Evolutionary conservation across 192 early-diverging fungal genomes (phyloP).

Genomic region (Piromyces sp.): DNA sequence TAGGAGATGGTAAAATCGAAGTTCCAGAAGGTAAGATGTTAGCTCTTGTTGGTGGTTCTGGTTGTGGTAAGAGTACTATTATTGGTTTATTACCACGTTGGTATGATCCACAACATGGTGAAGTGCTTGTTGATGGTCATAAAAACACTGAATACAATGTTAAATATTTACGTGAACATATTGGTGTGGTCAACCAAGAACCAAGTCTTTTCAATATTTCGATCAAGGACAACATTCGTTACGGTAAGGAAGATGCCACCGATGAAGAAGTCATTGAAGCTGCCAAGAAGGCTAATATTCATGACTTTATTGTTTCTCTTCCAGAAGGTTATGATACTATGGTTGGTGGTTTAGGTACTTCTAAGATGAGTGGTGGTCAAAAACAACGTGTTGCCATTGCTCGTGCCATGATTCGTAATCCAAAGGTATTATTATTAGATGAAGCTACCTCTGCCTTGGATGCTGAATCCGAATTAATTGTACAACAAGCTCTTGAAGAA

Average conservation of each 20-base stretch:
- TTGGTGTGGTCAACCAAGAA: slow-evolving; percentile 28
- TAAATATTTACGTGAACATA: slow-evolving; percentile 21
- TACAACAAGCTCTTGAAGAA: too few species aligned
- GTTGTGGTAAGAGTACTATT: slow-evolving; percentile 53
- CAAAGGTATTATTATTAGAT: slow-evolving; percentile 8
- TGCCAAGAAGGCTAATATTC: slow-evolving; percentile 61
- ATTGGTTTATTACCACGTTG: slow-evolving; percentile 36
- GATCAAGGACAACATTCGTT: background rate
- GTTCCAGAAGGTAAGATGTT: slow-evolving; percentile 20
- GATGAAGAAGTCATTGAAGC: slow-evolving; percentile 49
- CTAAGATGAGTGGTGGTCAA: slow-evolving; percentile 16
- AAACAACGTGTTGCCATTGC: slow-evolving; percentile 68
- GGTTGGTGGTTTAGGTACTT: slow-evolving; percentile 9
- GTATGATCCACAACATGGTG: background rate
- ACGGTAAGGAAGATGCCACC: slow-evolving; percentile 6
- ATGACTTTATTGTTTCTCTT: slow-evolving; percentile 56
- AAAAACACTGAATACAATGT: slow-evolving; percentile 40
- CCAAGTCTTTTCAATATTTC: slow-evolving; percentile 7
- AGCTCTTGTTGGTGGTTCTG: slow-evolving; percentile 32
- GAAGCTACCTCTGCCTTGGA: background rate
- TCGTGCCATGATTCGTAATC: slow-evolving; percentile 59
- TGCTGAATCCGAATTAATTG: too few species aligned
- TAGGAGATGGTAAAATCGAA: slow-evolving; percentile 28
- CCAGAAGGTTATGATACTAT: slow-evolving; percentile 33
- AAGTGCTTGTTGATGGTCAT: background rate